Conservation (phyloP, 2,329 filamentous ascomycete genomes). For the Elsinoe australis region DNA sequence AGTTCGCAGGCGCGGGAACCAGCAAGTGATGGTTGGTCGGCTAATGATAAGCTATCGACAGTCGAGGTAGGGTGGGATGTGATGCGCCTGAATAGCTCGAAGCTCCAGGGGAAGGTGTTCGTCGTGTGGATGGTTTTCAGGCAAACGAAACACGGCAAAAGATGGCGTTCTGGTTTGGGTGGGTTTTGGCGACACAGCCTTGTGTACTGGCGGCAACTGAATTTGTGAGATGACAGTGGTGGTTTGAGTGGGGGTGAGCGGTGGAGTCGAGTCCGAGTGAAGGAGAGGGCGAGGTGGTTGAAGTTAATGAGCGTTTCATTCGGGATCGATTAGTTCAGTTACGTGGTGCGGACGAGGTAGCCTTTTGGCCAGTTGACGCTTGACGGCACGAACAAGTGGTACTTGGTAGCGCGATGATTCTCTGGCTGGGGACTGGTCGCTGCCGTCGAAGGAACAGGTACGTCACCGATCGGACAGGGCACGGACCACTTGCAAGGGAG, state of each 20-base stretch:
- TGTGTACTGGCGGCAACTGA: slow-evolving; percentile 9
- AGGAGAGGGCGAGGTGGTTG: neutral
- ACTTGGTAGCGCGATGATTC: no score
- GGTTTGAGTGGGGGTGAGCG: slow-evolving; percentile 5
- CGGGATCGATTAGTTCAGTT: neutral
- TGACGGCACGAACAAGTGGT: neutral
- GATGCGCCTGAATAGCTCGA: neutral
- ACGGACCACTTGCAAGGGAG: slow-evolving; percentile 6
- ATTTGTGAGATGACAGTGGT: slow-evolving; percentile 5
- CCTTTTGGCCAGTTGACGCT: neutral
- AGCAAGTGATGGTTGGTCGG: slow-evolving; percentile 3
- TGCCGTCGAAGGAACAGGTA: slow-evolving; percentile 4
- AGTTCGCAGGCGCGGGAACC: slow-evolving; percentile 1
- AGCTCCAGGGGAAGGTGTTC: neutral
- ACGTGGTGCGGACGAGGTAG: neutral
- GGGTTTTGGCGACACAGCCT: slow-evolving; percentile 15
- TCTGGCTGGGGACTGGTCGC: no score
- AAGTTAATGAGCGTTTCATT: slow-evolving; percentile 14
- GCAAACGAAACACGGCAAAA: slow-evolving; percentile 16
- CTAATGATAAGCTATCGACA: slow-evolving; percentile 16
- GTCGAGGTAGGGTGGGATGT: slow-evolving; percentile 6
- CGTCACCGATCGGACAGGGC: slow-evolving; percentile 10
- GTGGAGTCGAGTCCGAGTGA: neutral
- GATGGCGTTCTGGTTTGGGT: slow-evolving; percentile 12
- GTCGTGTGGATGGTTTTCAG: slow-evolving; percentile 2